Conservation (phyloP, 768 basidiomycete species). For the Naganishia onofrii region DNA sequence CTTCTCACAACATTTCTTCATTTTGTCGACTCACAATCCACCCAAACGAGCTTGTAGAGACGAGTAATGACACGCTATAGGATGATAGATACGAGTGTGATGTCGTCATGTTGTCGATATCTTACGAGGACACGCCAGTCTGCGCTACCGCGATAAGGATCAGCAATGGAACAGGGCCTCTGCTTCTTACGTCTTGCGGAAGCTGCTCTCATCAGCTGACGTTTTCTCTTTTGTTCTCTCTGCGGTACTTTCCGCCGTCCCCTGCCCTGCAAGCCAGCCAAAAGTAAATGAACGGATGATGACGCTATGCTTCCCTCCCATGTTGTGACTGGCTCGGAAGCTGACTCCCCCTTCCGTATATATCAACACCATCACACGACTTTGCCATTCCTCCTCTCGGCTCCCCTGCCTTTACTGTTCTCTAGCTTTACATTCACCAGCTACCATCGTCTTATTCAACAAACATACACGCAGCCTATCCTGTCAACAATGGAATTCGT, state of each 20-base stretch:
- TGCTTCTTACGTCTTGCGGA: background rate
- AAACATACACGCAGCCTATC: background rate
- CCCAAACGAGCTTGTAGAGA: too few species aligned
- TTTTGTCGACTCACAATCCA: too few species aligned
- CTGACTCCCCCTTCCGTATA: background rate
- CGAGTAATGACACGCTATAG: too few species aligned
- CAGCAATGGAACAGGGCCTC: too few species aligned
- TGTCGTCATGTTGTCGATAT: too few species aligned
- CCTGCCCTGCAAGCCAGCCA: background rate
- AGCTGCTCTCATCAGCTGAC: constrained; percentile 6
- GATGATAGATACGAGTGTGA: too few species aligned
- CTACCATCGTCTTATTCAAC: background rate
- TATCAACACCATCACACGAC: background rate
- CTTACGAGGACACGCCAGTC: too few species aligned
- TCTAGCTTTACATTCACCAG: background rate
- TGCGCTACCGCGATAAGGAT: too few species aligned
- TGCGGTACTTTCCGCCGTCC: constrained; percentile 4
- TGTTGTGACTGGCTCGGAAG: background rate
- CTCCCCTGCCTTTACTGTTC: background rate
- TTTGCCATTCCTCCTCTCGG: background rate
- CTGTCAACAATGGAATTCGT: constrained; percentile 25
- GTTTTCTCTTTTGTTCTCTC: background rate
- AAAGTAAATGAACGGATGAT: background rate
- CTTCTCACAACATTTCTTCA: too few species aligned
- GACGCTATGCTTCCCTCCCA: background rate